Evolutionary conservation across 192 early-diverging fungal species (phyloP).

Genomic region (Funneliformis geosporum): DNA sequence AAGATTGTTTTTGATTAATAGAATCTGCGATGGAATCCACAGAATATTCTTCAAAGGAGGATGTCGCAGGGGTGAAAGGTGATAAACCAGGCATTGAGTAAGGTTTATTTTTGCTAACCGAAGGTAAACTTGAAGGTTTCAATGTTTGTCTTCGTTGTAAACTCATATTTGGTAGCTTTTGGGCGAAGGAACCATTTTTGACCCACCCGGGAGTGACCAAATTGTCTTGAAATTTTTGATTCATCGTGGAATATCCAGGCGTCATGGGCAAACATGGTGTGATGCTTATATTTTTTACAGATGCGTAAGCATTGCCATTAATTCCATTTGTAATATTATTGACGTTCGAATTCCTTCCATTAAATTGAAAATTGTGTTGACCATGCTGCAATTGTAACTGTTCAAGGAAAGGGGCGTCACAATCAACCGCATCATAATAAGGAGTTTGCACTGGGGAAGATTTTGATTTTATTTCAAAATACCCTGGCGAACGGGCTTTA

Average conservation of each 20-base stretch:
- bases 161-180: not conserved
- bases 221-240: too few relatives aligned
- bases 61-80: too few relatives aligned
- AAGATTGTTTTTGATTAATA: constrained; percentile 6
- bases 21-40: not conserved
- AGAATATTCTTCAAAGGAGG: not conserved
- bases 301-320: not conserved
- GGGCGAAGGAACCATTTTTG: not conserved
- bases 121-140: not conserved
- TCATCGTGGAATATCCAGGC: too few relatives aligned
- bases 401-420: constrained; percentile 27
- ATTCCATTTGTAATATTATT: not conserved
- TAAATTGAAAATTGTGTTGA: not conserved
- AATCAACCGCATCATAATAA: constrained; percentile 20
- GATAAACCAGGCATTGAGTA: not conserved
- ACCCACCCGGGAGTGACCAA: too few relatives aligned
- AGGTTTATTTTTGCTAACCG: not conserved
- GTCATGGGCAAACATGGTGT: too few relatives aligned
- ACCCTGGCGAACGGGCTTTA: constrained; percentile 1
- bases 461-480: constrained; percentile 28
- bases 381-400: constrained; percentile 5
- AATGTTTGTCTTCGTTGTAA: not conserved
- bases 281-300: not conserved
- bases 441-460: constrained; percentile 7
- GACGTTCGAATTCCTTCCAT: not conserved